Percentiles rank a stretch among this genome's conserved stretches.
These are phyloP conservation scores for Pisolithus albus DNA, from an alignment of 768 basidiomycete species.

Conservation along the genomic window DNA sequence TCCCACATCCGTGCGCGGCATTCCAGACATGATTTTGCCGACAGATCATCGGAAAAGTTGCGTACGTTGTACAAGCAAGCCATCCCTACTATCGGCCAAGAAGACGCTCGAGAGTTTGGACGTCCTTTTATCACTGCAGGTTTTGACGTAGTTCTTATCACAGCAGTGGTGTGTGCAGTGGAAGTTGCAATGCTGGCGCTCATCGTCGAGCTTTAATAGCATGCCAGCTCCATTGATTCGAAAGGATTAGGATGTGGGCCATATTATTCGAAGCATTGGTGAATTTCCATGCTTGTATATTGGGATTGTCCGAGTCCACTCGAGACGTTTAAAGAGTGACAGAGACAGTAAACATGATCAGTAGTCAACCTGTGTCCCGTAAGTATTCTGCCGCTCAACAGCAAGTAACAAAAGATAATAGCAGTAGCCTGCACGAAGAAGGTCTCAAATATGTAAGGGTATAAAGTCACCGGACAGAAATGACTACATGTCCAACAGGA, in stretches of 20 bases:
- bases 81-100: constrained; percentile 54
- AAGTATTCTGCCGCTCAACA: not conserved
- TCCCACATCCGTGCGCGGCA: constrained; percentile 58
- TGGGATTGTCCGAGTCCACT: too few species aligned
- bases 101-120: constrained; percentile 58
- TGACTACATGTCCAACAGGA: not conserved
- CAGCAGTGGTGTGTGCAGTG: constrained; percentile 51
- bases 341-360: too few species aligned
- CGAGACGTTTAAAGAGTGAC: not conserved
- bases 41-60: constrained; percentile 35
- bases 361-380: not conserved
- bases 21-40: constrained; percentile 73
- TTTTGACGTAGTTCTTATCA: constrained; percentile 48
- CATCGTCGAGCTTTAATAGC: constrained; percentile 32
- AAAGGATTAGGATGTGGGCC: too few species aligned
- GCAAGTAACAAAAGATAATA: not conserved
- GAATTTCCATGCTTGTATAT: too few species aligned
- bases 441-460: not conserved
- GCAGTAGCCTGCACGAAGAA: not conserved
- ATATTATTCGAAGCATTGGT: too few species aligned
- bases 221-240: too few species aligned
- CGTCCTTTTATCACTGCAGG: constrained; percentile 77
- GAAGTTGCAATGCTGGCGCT: constrained; percentile 63
- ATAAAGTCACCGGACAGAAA: not conserved
- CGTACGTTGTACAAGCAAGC: constrained; percentile 28